Percentiles rank a stretch among this genome's conserved stretches.
phyloP scores from a whole-genome alignment of 176 grass and related monocot genomes.

The Aechmea fasciata region DNA sequence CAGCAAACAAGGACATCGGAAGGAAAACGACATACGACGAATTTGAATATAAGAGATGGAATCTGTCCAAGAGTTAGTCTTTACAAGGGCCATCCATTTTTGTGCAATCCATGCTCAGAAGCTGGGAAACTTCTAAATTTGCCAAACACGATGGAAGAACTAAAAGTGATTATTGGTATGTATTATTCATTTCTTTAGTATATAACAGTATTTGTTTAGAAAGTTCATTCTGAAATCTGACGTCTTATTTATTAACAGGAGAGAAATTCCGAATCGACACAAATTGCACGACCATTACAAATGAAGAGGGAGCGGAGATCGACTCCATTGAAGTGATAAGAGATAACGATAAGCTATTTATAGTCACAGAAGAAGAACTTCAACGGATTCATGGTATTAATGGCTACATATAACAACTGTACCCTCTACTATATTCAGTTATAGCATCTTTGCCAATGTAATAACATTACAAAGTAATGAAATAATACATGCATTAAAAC shows the following conservation, averaged over 20 bases:
- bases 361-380: constrained; percentile 32
- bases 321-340: constrained; percentile 65
- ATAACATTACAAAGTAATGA: no score
- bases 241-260: constrained; percentile 28
- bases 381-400: constrained; percentile 9
- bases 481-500: no score
- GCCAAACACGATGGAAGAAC: constrained; percentile 61
- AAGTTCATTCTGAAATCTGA: not conserved
- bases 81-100: constrained; percentile 63
- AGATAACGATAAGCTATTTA: constrained; percentile 80
- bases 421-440: no score
- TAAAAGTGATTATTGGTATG: constrained; percentile 50
- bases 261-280: constrained; percentile 45
- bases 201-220: not conserved
- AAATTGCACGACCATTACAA: constrained; percentile 35
- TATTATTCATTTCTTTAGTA: not conserved
- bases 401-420: not conserved
- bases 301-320: constrained; percentile 58
- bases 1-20: constrained; percentile 8
- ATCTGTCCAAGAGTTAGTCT: constrained; percentile 52
- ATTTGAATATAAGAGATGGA: constrained; percentile 6
- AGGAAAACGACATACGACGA: not conserved
- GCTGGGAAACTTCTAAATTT: constrained; percentile 65
- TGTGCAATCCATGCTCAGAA: constrained; percentile 41
- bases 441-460: no score